Conservation (phyloP, 2,329 filamentous ascomycete genomes). For the Elsinoe ampelina region DNA sequence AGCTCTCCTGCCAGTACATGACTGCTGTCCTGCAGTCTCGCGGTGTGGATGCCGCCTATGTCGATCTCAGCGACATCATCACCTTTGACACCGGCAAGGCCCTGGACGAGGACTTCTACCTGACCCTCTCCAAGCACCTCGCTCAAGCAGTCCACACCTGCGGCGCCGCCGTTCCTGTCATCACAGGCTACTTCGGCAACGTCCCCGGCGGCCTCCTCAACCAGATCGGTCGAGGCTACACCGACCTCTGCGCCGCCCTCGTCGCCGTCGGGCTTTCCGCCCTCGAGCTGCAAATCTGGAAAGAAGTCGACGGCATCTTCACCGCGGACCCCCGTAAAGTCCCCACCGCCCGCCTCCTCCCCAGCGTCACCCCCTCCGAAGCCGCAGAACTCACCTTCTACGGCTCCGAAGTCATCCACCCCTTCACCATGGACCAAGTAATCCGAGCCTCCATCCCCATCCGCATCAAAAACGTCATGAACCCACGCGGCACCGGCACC, state of each 20-base stretch:
- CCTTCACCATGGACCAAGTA: constrained; percentile 95
- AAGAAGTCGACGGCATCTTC: constrained; percentile 96
- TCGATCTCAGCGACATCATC: constrained; percentile 78
- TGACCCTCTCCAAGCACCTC: constrained; percentile 32
- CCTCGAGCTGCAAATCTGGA: constrained; percentile 92
- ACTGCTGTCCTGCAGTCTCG: constrained; percentile 70
- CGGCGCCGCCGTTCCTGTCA: constrained; percentile 38
- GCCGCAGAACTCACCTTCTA: constrained; percentile 81
- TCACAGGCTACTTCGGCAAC: constrained; percentile 88
- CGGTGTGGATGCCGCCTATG: constrained; percentile 75
- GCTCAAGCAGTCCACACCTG: constrained; percentile 35
- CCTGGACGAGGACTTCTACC: constrained; percentile 41
- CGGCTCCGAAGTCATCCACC: constrained; percentile 86
- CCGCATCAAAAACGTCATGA: constrained; percentile 88
- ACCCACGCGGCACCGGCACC: constrained; percentile 68
- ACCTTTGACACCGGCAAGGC: constrained; percentile 44
- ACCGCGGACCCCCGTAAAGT: constrained; percentile 79
- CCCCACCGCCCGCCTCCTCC: constrained; percentile 81
- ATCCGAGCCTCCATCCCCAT: constrained; percentile 71
- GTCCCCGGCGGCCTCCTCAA: constrained; percentile 86
- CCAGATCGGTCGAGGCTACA: constrained; percentile 90
- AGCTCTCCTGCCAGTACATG: constrained; percentile 89
- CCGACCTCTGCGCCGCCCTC: constrained; percentile 87
- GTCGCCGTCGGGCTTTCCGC: constrained; percentile 83
- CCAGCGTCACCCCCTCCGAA: constrained; percentile 84